These are phyloP conservation scores for Ceratobasidium sp. DNA, from an alignment of 1,284 basidiomycete species.

Conservation along the genomic window DNA sequence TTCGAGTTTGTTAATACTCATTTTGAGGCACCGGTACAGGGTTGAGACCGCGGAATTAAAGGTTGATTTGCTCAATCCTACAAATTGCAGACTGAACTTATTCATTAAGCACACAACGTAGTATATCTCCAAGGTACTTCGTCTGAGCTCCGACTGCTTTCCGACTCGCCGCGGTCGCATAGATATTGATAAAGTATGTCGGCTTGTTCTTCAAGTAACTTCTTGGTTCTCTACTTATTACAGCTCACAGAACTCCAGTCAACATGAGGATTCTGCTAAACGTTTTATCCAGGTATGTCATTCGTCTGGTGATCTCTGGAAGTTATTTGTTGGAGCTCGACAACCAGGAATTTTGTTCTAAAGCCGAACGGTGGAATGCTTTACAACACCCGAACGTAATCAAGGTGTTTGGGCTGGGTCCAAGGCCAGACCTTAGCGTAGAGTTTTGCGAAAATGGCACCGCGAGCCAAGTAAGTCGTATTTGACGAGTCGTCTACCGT, in stretches of 20 bases:
- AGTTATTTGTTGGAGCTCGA: too few relatives aligned
- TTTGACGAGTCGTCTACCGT: too few relatives aligned
- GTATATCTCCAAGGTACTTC: not conserved
- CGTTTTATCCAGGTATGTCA: not conserved
- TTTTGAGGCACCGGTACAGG: not conserved
- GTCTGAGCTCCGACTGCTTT: not conserved
- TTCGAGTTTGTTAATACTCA: not conserved
- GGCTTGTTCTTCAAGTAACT: not conserved
- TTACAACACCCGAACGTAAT: not conserved
- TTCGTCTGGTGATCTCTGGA: too few relatives aligned
- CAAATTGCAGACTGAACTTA: not conserved
- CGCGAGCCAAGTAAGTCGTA: not conserved
- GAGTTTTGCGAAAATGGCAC: conserved; percentile 10
- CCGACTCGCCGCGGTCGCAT: not conserved
- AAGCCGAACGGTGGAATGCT: not conserved
- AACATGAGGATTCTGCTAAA: not conserved
- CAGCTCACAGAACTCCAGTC: not conserved
- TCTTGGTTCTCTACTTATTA: not conserved
- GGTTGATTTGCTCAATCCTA: not conserved
- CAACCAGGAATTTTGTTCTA: not conserved
- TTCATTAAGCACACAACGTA: not conserved
- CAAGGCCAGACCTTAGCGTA: not conserved
- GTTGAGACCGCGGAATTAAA: not conserved
- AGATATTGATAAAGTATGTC: not conserved
- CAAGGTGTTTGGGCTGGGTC: not conserved